A percentile compares a stretch with the other conserved stretches of the same genome.
Conservation (phyloP, 495 filamentous ascomycete species). For the Talaromyces ruber region DNA sequence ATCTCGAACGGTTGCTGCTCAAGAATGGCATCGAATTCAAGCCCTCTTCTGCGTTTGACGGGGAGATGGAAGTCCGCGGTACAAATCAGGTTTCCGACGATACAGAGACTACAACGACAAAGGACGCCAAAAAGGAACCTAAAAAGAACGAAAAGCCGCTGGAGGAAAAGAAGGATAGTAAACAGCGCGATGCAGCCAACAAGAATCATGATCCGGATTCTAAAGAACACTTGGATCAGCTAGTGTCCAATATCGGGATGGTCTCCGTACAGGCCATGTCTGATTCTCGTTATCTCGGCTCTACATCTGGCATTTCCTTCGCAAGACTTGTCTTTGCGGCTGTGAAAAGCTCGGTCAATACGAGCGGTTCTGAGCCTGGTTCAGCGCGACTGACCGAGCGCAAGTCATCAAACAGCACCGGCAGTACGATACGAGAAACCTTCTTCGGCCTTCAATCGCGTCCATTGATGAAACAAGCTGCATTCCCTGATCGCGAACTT, state of each 20-base stretch:
- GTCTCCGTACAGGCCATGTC: slow-evolving; percentile 68
- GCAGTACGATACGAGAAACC: slow-evolving; percentile 81
- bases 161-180: slow-evolving; percentile 15
- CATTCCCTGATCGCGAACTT: slow-evolving; percentile 71
- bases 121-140: slow-evolving; percentile 12
- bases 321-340: slow-evolving; percentile 91
- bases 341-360: slow-evolving; percentile 71
- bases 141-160: slow-evolving; percentile 20
- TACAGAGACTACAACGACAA: slow-evolving; percentile 8
- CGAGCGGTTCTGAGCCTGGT: slow-evolving; percentile 49
- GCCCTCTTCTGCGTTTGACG: slow-evolving; percentile 68
- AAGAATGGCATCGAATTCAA: slow-evolving; percentile 64
- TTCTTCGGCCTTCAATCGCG: slow-evolving; percentile 92
- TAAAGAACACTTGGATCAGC: slow-evolving; percentile 58
- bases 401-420: slow-evolving; percentile 37
- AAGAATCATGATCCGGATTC: slow-evolving; percentile 22
- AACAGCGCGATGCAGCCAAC: slow-evolving; percentile 11
- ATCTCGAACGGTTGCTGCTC: slow-evolving; percentile 70
- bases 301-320: slow-evolving; percentile 88
- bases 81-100: slow-evolving; percentile 27
- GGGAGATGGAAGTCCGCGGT: slow-evolving; percentile 42
- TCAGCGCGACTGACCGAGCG: slow-evolving; percentile 39
- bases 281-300: slow-evolving; percentile 73
- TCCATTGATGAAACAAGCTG: slow-evolving; percentile 74
- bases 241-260: slow-evolving; percentile 71